Conservation (phyloP, 148 eudicot genomes). For the Vaccinium corymbosum region DNA sequence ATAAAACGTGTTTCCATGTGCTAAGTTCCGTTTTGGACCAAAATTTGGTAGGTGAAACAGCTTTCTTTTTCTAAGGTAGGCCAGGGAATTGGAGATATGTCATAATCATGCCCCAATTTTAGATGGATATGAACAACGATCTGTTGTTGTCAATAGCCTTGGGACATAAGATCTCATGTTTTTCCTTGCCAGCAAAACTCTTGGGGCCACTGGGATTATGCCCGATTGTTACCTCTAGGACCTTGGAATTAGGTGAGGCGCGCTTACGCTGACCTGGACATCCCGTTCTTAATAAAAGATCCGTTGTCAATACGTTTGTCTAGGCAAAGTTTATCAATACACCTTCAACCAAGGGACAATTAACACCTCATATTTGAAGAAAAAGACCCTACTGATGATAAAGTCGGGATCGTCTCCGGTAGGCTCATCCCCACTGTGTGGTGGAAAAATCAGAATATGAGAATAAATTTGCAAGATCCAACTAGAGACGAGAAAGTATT, state of each 20-base stretch:
- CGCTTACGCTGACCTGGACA: no score
- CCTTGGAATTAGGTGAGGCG: no score
- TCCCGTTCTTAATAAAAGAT: background rate
- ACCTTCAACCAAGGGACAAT: background rate
- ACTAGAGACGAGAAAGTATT: background rate
- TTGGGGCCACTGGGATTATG: no score
- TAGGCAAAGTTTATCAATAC: background rate
- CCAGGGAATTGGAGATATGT: background rate
- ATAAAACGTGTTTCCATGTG: background rate
- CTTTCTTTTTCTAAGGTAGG: background rate
- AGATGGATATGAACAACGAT: background rate
- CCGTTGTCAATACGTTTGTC: background rate
- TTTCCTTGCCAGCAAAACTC: no score
- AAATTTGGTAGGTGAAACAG: background rate
- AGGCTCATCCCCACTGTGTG: background rate
- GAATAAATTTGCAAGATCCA: background rate
- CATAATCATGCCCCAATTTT: background rate
- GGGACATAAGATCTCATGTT: no score
- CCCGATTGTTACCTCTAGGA: no score
- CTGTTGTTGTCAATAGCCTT: no score
- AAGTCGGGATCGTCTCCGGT: no score
- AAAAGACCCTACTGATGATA: background rate
- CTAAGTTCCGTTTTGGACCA: background rate
- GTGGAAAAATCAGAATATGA: background rate
- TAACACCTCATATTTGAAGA: constrained; percentile 6